Percentiles rank a stretch among this genome's conserved stretches.
These are phyloP conservation scores for Ambrosia hybrid DNA, from an alignment of 140 eudicot species.

Conservation along the genomic window DNA sequence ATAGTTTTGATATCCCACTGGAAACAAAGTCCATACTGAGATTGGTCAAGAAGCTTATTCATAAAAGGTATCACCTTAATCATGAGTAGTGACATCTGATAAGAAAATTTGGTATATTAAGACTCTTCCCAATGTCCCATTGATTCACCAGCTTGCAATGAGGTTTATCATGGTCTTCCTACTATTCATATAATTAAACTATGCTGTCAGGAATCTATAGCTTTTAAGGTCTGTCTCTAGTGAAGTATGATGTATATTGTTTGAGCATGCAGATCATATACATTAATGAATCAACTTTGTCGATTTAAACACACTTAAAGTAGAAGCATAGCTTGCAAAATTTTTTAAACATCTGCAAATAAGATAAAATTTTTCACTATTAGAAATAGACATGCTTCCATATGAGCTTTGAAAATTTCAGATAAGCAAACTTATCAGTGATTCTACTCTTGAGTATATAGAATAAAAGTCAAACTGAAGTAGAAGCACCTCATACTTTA, in stretches of 20 bases:
- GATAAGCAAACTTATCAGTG: slow-evolving; percentile 17
- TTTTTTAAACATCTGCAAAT: not conserved
- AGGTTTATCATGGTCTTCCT: slow-evolving; percentile 13
- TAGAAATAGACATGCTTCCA: slow-evolving; percentile 12
- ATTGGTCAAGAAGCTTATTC: not conserved
- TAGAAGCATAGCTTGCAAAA: not conserved
- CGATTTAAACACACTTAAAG: slow-evolving; percentile 1
- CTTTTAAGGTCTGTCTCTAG: not conserved
- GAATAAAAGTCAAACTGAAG: slow-evolving; percentile 7
- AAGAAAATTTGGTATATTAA: not conserved
- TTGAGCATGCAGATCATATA: not conserved
- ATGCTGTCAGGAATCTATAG: not conserved
- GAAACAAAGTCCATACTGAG: not conserved
- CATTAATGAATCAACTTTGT: not conserved
- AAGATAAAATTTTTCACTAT: not conserved
- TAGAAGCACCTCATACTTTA: not conserved
- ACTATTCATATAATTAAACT: not conserved
- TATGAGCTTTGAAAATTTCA: slow-evolving; percentile 9
- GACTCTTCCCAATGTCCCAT: not conserved
- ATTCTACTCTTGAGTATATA: not conserved
- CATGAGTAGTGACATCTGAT: not conserved
- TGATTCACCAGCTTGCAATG: not conserved
- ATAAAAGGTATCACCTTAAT: not conserved
- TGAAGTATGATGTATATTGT: not conserved
- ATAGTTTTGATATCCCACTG: not conserved